Base-by-base conservation (phyloP, 176 grass and related monocot species). In the Ampelocalamus luodianensis region DNA sequence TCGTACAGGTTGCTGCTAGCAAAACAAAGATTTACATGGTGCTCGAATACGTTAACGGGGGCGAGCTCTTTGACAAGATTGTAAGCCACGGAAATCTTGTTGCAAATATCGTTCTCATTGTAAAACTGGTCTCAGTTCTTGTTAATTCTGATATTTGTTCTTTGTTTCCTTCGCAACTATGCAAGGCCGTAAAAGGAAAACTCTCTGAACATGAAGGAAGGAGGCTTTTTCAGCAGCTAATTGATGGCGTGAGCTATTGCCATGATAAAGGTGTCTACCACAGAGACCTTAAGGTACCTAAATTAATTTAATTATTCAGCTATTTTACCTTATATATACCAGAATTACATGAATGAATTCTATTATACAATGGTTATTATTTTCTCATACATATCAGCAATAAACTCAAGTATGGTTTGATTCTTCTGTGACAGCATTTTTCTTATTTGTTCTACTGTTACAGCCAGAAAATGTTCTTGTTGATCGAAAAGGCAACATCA, bases 21-120 rank as follows among this genome's bases (percentile, higher is more conserved):
- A 97, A 93, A 71, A 97, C 91, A 2, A 97, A 97, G 86, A 97
- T 97, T 65, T 97, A 93, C 32, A 97, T 97, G 94, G 87, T 97
- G 37, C 94, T 97, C 15, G 94, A 97, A 71, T 97, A 84, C 43
- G 87, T 97, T 5, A 82, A 97, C 17, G 94, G 94, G 10, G 94
- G 94, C 10, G 94, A 97, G 88, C 82, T 97, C 43, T 97, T 97
- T 6, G 94, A 97, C 77, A 89, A 80, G 86, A 97, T 97, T 75
- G 94, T 97, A 93, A 91, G 94, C 34, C 34, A 69, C 77, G 6
- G 18, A 43, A 63, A 71, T 32, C 2, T 11, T 55, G 46, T 37
- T 32, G 9, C 8, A 29, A 34, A 22, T 37, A 3, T 43, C 67
- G 6, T 20, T 83, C 1, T 15, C 63, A 13, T 23, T 42, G 65